Evolutionary conservation across 2,329 filamentous ascomycete species (phyloP), one percentile per base, ranked within the genome.

Genomic region (Chaetothyriales sp.): DNA sequence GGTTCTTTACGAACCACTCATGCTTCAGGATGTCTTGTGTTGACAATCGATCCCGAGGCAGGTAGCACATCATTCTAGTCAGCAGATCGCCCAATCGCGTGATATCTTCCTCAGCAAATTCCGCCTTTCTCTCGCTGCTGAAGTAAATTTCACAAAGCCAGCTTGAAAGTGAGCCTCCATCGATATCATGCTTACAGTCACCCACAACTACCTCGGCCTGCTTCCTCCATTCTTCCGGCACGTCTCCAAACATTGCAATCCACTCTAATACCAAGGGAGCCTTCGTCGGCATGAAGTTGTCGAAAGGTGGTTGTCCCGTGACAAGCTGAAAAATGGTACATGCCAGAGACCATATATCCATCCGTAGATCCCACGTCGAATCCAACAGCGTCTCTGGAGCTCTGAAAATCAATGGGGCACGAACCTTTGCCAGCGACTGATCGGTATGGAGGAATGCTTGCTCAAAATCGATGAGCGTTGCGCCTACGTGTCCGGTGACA

Each of bases 241-340:
- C 19, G 43, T 57, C 51, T 47, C 51, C 56, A 50, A 58, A 54
- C 54, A 54, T 60, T 48, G 58, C 52, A 51, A 60, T 51, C 55
- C 57, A 57, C 43, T 59, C 52, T 45, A 48, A 52, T 49, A 57
- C 49, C 22, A 57, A 52, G n/a, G 47, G 46, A 54, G 54, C 51
- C 50, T 53, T 57, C 18, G 52, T 48, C 15, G 53, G 53, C 52
- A 55, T 51, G 6, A 60, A 20, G 44, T 57, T 60, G 46, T 57
- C 54, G 49, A 60, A 60, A 50, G 58, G 58, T 33, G 56, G 54
- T 22, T 60, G 52, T 48, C 58, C 58, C n/a, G 54, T 52, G 43
- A 58, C 47, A 44, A 60, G 52, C 44, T 57, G 52, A 47, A 60
- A 60, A 29, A 60, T 55, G 6, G 54, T 57, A 47, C 55, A 58